These are phyloP conservation scores for Cucumis cinereus DNA, from an alignment of 306 rosid genomes.

Conservation along the genomic window DNA sequence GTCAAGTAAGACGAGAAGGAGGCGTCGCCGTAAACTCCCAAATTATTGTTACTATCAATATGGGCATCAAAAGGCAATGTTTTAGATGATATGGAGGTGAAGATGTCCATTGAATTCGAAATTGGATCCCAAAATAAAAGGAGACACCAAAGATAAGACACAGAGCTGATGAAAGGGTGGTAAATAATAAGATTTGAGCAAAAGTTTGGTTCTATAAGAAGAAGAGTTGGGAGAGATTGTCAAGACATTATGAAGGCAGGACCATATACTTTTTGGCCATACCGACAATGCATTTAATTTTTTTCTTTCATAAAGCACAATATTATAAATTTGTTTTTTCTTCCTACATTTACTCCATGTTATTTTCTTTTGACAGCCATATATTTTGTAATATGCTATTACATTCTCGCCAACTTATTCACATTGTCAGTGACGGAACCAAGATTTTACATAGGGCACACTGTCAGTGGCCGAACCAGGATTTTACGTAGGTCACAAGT, in stretches of 20 bases:
- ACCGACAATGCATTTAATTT: background rate
- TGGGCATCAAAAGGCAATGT: background rate
- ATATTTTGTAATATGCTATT: no score
- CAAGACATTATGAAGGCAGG: background rate
- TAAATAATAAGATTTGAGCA: background rate
- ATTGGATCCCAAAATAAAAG: background rate
- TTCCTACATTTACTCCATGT: no score
- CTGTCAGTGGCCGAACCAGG: no score
- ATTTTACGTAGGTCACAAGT: no score
- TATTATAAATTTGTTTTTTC: no score
- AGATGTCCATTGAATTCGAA: background rate
- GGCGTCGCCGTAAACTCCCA: background rate
- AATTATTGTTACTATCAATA: background rate
- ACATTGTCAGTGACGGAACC: no score
- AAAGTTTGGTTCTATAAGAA: background rate
- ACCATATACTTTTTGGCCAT: background rate
- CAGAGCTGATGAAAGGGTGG: background rate
- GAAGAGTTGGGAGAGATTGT: background rate
- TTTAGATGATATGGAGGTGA: background rate
- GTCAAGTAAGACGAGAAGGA: constrained; percentile 6
- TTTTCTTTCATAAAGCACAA: background rate
- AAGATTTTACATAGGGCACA: no score
- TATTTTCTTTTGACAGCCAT: no score
- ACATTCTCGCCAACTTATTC: no score
- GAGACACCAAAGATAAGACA: background rate